Evolutionary conservation across 805 yeast species (phyloP), one percentile per base, ranked within the genome.

Genomic region (Saturnispora halmiae): DNA sequence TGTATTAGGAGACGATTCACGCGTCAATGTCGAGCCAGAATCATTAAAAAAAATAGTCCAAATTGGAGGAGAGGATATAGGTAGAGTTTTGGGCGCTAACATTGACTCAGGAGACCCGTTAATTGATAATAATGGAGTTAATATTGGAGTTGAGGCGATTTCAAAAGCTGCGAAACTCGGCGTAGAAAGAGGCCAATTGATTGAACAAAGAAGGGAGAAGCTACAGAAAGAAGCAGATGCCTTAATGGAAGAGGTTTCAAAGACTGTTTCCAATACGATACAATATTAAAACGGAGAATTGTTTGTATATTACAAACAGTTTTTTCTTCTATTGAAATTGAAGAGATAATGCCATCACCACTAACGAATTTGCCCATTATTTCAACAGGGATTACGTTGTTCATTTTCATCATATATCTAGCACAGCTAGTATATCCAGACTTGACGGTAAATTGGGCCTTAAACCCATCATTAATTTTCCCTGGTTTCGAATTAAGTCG

Each of bases 401-500:
- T 38, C 24, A 16, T 26, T 16, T n/a, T 24, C 18, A 26, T 21
- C 20, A 24, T 34, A 4, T 32, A 34, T 19, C 22, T 15, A 7
- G 11, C 20, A 3, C 24, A 39, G n/a, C 28, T 39, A 27, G 13
- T 11, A 11, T 14, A 13, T 4, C 16, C 27, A 14, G 33, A 39
- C 4, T n/a, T 39, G 16, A 27, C 37, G 11, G 5, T 35, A 7
- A 21, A 55, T 28, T 69, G 79, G 55, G 58, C 72, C 9, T 65
- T 82, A 45, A 64, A 67, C 31, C 82, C 92, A 11, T 56, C 64
- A 37, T 74, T 84, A 2, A 62, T 81, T 4, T 63, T 72, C 44
- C 50, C 7, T 7, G 33, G 57, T 8, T 47, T 73, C 25, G 67
- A 76, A 39, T 47, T 78, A 47, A 69, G 69, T 53, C 55, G 73